phyloP scores from a whole-genome alignment of 805 yeast genomes.

The Ogataea paraovalis region DNA sequence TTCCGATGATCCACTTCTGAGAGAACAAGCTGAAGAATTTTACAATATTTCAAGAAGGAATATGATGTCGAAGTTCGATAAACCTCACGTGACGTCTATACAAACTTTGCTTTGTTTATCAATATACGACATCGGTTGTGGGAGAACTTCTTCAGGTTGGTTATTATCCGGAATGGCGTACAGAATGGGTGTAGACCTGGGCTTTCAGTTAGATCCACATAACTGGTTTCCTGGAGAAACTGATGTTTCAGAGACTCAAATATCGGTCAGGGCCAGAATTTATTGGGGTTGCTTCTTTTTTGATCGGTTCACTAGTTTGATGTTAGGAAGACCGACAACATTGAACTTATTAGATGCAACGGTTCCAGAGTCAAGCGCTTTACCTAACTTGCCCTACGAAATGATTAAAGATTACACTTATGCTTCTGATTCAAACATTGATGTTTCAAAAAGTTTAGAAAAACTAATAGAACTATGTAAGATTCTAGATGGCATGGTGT shows the following conservation, averaged over 20 bases:
- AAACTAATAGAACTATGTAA: not conserved
- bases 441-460: not conserved
- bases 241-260: slow-evolving; percentile 44
- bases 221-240: slow-evolving; percentile 47
- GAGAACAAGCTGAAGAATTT: slow-evolving; percentile 38
- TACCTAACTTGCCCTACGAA: slow-evolving; percentile 48
- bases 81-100: slow-evolving; percentile 48
- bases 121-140: slow-evolving; percentile 58
- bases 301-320: slow-evolving; percentile 57
- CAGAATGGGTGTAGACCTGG: slow-evolving; percentile 62
- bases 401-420: slow-evolving; percentile 60
- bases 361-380: slow-evolving; percentile 52
- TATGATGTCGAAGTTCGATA: slow-evolving; percentile 39
- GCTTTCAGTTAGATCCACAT: slow-evolving; percentile 58
- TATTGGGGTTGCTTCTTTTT: slow-evolving; percentile 67
- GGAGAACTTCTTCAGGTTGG: slow-evolving; percentile 58
- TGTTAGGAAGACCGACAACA: slow-evolving; percentile 55
- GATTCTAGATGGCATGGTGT: not conserved
- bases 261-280: slow-evolving; percentile 54
- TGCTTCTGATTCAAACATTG: slow-evolving; percentile 16
- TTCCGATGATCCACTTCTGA: slow-evolving; percentile 40
- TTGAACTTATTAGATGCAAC: slow-evolving; percentile 55
- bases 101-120: slow-evolving; percentile 58
- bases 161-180: slow-evolving; percentile 59
- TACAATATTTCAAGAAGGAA: slow-evolving; percentile 44